These are phyloP conservation scores for Peniophora sp. DNA, from an alignment of 1,284 basidiomycete species.

Conservation along the genomic window DNA sequence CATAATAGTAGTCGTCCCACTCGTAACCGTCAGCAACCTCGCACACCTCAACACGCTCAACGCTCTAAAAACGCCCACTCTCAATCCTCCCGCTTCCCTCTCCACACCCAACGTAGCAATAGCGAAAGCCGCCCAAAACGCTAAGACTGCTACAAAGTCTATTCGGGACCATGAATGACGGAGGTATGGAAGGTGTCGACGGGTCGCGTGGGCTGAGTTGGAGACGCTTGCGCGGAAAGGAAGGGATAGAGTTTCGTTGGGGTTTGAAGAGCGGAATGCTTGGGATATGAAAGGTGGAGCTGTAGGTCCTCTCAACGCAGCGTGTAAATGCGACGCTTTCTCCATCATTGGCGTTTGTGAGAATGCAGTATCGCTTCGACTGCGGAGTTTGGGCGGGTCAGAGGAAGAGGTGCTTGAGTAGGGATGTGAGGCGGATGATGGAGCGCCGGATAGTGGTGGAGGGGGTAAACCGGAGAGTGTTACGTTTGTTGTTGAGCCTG, in stretches of 20 bases:
- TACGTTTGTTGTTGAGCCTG: conserved; percentile 2
- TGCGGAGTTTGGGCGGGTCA: conserved; percentile 1
- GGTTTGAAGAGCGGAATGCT: conserved; percentile 39
- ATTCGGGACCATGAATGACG: conserved; percentile 93
- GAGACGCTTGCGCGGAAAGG: conserved; percentile 63
- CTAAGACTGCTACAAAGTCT: conserved; percentile 78
- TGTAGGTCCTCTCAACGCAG: conserved; percentile 23
- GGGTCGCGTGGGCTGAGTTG: conserved; percentile 43
- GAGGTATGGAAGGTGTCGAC: conserved; percentile 74
- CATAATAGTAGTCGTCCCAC: conserved; percentile 93
- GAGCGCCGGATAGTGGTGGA: not conserved
- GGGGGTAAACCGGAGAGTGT: not conserved
- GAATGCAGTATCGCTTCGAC: conserved; percentile 22
- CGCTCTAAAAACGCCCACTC: conserved; percentile 87
- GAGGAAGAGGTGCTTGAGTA: conserved; percentile 1
- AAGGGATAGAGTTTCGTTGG: conserved; percentile 38
- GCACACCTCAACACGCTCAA: conserved; percentile 83
- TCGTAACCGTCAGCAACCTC: conserved; percentile 81
- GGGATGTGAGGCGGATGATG: not conserved
- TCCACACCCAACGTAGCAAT: conserved; percentile 53
- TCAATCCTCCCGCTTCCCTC: conserved; percentile 53
- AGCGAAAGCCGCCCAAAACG: conserved; percentile 78
- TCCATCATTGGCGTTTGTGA: conserved; percentile 24
- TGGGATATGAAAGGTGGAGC: conserved; percentile 41
- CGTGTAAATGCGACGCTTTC: conserved; percentile 17